These are phyloP conservation scores for Mollisia scopiformis DNA, from an alignment of 2,329 filamentous ascomycete species.

Conservation along the genomic window DNA sequence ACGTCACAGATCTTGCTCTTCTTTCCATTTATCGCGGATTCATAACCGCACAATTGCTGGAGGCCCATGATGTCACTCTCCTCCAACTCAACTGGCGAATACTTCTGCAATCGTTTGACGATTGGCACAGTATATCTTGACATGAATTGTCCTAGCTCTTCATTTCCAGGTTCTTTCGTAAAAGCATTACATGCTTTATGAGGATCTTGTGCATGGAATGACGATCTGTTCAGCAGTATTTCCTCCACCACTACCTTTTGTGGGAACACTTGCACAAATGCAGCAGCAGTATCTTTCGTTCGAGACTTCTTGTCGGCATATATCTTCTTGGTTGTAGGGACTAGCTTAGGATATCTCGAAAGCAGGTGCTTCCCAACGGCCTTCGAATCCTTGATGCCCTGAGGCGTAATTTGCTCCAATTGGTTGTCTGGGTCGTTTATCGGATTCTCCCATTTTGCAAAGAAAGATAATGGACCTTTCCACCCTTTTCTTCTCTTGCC, in stretches of 20 bases:
- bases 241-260: slow-evolving; percentile 33
- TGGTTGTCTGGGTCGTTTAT: slow-evolving; percentile 35
- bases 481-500: slow-evolving; percentile 30
- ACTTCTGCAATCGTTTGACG: slow-evolving; percentile 55
- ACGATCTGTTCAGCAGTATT: slow-evolving; percentile 57
- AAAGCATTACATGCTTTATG: slow-evolving; percentile 65
- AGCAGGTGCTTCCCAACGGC: slow-evolving; percentile 34
- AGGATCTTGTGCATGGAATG: slow-evolving; percentile 33
- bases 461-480: slow-evolving; percentile 31
- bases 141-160: slow-evolving; percentile 42
- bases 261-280: slow-evolving; percentile 32
- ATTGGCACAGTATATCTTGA: slow-evolving; percentile 63
- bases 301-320: slow-evolving; percentile 35
- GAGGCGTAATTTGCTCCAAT: slow-evolving; percentile 34
- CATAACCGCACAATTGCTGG: slow-evolving; percentile 69
- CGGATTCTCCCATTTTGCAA: slow-evolving; percentile 33
- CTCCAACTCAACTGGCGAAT: slow-evolving; percentile 65
- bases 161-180: slow-evolving; percentile 32
- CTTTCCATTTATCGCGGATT: slow-evolving; percentile 63
- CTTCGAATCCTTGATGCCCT: slow-evolving; percentile 32
- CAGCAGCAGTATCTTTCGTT: slow-evolving; percentile 35
- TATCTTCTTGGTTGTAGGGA: slow-evolving; percentile 34
- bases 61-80: slow-evolving; percentile 64
- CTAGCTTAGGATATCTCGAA: slow-evolving; percentile 31
- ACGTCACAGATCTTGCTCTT: slow-evolving; percentile 64